Evolutionary conservation across 1,139 yeast species (phyloP), one percentile per base, ranked within the genome.

Genomic region (Kodamaea alishanica): DNA sequence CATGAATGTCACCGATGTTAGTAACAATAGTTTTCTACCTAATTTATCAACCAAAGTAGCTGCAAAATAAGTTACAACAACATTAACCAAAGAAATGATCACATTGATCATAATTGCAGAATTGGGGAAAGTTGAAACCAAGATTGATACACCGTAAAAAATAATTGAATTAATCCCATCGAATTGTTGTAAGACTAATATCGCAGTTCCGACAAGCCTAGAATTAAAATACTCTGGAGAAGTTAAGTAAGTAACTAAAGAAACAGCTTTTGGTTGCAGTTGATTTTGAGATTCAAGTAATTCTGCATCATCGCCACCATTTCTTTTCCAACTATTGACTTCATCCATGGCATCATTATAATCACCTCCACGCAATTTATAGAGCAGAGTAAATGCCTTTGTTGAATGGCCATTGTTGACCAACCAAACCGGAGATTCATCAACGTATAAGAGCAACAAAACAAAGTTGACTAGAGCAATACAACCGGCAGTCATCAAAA

Each of bases 141-240:
- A 70, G 4, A 90, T 85, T 6, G 87, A 77, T 4, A 89, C 96
- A 4, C 98, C 97, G 58, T 90, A 92, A 58, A 90, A 88, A 23
- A 90, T 79, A 45, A 92, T 88, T 1, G 96, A 80, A 60, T 92
- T 92, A 56, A 92, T 86, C 24, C 98, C 98, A 51, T 90, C 81
- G 46, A 90, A 77, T 58, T 92, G 98, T 62, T 92, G 97, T 24
- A 90, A 82, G n/a, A 82, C 67, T 71, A 90, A 77, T 25, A 88
- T 73, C 2, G 86, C 81, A 0, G 89, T 78, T 4, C 90, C 84
- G 0, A 82, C 86, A 27, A 75, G 54, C 35, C 81, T 67, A 6
- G 94, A 81, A 36, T 75, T 76, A 33, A 67, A 61, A 58, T 73
- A 87, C 34, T 65, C 72, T 0, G 77, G 63, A 10, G 71, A 65